Percentiles rank a stretch among this genome's conserved stretches.
Evolutionary conservation across 1,284 basidiomycete genomes (phyloP).

Genomic region (Ceraceosorus guamensis): DNA sequence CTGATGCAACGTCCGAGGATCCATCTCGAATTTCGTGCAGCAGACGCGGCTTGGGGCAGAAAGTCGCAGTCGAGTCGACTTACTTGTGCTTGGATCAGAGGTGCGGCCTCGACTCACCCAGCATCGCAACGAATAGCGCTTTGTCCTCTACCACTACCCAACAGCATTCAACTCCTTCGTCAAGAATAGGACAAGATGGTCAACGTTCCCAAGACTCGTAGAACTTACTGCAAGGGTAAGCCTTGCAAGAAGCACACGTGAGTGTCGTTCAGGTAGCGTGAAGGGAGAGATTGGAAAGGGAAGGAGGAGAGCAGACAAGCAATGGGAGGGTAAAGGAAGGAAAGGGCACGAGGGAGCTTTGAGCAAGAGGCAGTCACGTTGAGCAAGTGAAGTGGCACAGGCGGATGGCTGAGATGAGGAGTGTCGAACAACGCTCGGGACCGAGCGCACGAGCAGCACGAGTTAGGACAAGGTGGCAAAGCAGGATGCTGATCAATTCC

Average conservation of each 20-base stretch:
- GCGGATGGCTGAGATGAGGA: neutral
- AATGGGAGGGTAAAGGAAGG: neutral
- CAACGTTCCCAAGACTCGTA: constrained; percentile 52
- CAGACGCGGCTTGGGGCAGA: too few relatives aligned
- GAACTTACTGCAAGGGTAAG: constrained; percentile 93
- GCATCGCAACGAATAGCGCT: too few relatives aligned
- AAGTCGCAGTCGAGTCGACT: too few relatives aligned
- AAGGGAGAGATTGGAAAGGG: constrained; percentile 49
- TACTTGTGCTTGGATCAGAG: too few relatives aligned
- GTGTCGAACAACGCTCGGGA: neutral
- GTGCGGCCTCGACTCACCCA: too few relatives aligned
- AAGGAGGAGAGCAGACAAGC: constrained; percentile 53
- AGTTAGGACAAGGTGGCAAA: neutral
- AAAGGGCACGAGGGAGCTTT: neutral
- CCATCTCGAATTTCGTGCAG: too few relatives aligned
- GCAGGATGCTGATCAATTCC: neutral
- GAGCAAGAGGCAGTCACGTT: neutral
- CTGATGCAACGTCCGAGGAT: too few relatives aligned
- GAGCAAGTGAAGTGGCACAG: neutral
- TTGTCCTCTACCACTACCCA: too few relatives aligned
- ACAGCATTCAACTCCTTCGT: too few relatives aligned
- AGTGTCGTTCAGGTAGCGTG: constrained; percentile 43
- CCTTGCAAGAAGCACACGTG: constrained; percentile 97
- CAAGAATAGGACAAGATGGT: constrained; percentile 34
- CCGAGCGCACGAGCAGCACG: neutral